Conservation (phyloP, 2,329 filamentous ascomycete genomes). For the Pseudogymnoascus sp. region DNA sequence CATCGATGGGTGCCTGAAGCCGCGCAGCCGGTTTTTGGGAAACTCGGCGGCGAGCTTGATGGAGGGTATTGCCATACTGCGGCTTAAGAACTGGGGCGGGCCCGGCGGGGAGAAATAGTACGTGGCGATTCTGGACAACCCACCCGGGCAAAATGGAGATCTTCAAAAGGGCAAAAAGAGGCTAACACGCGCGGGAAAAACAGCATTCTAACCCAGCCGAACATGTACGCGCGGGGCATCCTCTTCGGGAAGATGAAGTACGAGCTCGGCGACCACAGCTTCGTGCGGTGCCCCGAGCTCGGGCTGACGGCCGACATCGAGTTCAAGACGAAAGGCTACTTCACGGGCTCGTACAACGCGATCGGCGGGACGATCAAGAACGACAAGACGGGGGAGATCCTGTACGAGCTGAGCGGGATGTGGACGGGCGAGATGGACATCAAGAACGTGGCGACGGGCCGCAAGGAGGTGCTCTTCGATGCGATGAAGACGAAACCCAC, state of each 20-base stretch:
- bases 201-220: constrained; percentile 84
- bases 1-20: constrained; percentile 92
- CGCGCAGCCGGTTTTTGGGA: constrained; percentile 86
- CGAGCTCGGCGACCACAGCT: constrained; percentile 92
- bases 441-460: constrained; percentile 81
- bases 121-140: constrained; percentile 28
- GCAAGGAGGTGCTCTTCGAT: constrained; percentile 85
- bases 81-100: constrained; percentile 69
- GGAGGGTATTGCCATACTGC: constrained; percentile 88
- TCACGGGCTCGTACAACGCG: constrained; percentile 91
- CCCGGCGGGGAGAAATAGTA: constrained; percentile 79
- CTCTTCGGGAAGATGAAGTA: constrained; percentile 99
- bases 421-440: constrained; percentile 96
- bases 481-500: constrained; percentile 71
- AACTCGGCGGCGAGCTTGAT: constrained; percentile 98
- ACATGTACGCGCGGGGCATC: constrained; percentile 97
- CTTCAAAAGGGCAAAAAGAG: not conserved
- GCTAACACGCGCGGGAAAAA: constrained; percentile 28
- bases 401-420: constrained; percentile 86
- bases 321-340: constrained; percentile 98
- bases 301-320: constrained; percentile 85
- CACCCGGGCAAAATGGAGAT: not conserved
- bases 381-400: constrained; percentile 71
- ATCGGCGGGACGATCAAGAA: constrained; percentile 89
- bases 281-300: constrained; percentile 82